A percentile compares a stretch with the other conserved stretches of the same genome.
Conservation (phyloP, 2,329 filamentous ascomycete species). For the Acephala macrosclerotiorum region DNA sequence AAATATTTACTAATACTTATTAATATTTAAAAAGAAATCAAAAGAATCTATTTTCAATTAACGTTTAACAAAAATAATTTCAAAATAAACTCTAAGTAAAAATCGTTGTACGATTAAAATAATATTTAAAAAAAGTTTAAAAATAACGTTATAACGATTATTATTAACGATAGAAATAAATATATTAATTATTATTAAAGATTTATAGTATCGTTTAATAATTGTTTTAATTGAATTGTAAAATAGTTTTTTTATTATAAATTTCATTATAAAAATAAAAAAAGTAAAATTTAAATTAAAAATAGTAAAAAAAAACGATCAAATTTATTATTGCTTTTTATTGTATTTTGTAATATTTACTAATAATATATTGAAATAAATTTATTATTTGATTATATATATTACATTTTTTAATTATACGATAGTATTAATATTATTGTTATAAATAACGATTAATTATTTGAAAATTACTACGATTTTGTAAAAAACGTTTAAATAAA, state of each 20-base stretch:
- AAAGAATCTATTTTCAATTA: constrained; percentile 41
- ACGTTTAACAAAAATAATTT: constrained; percentile 40
- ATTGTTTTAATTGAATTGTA: constrained; percentile 44
- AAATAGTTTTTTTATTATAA: constrained; percentile 46
- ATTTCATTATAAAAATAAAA: constrained; percentile 44
- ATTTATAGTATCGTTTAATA: constrained; percentile 30
- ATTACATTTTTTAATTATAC: not conserved
- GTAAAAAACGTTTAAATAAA: constrained; percentile 24
- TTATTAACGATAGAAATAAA: constrained; percentile 34
- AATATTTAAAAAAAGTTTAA: constrained; percentile 43
- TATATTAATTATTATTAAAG: constrained; percentile 41
- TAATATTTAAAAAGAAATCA: constrained; percentile 41
- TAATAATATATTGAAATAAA: not conserved
- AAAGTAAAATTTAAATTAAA: constrained; percentile 36
- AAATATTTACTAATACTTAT: constrained; percentile 33
- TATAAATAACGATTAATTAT: not conserved
- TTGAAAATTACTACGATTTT: constrained; percentile 27
- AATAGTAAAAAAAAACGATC: constrained; percentile 3
- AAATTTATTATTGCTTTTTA: not conserved
- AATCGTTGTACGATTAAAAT: constrained; percentile 45
- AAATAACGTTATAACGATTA: constrained; percentile 40
- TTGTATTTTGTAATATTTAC: not conserved
- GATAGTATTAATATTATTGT: not conserved
- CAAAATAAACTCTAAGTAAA: constrained; percentile 41
- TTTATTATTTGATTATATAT: not conserved